Evolutionary conservation across 164 flowering plant species (phyloP).

Genomic region (Cinnamomum chago): DNA sequence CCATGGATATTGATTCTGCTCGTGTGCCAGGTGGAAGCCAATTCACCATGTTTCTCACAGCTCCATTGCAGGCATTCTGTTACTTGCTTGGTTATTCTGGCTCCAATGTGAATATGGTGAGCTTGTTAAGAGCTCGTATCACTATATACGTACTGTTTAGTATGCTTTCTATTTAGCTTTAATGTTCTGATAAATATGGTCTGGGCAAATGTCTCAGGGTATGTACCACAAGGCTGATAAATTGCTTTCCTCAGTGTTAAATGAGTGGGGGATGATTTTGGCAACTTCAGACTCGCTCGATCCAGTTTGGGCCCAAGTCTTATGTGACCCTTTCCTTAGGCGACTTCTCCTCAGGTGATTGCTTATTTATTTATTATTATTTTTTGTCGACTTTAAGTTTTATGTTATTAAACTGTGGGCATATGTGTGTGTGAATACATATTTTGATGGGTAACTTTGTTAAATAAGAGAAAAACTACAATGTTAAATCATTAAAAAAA

Average conservation of each 20-base stretch:
- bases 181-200: not conserved
- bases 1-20: slow-evolving; percentile 34
- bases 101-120: slow-evolving; percentile 63
- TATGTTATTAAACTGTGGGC: too few relatives aligned
- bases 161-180: not conserved
- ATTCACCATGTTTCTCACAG: slow-evolving; percentile 80
- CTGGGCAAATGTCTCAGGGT: slow-evolving; percentile 42
- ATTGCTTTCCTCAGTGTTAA: slow-evolving; percentile 57
- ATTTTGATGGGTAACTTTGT: too few relatives aligned
- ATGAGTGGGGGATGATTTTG: slow-evolving; percentile 63
- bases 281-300: slow-evolving; percentile 59
- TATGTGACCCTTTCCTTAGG: slow-evolving; percentile 81
- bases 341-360: slow-evolving; percentile 74
- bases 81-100: slow-evolving; percentile 64
- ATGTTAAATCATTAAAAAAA: too few relatives aligned
- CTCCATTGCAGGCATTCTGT: slow-evolving; percentile 90
- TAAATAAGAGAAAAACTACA: too few relatives aligned
- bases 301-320: slow-evolving; percentile 80
- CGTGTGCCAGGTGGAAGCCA: slow-evolving; percentile 62
- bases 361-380: too few relatives aligned
- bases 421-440: too few relatives aligned
- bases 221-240: slow-evolving; percentile 50
- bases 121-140: not conserved
- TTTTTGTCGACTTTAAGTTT: too few relatives aligned
- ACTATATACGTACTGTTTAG: not conserved